phyloP scores from a whole-genome alignment of 164 flowering plant species.

The Berberis thunbergii region DNA sequence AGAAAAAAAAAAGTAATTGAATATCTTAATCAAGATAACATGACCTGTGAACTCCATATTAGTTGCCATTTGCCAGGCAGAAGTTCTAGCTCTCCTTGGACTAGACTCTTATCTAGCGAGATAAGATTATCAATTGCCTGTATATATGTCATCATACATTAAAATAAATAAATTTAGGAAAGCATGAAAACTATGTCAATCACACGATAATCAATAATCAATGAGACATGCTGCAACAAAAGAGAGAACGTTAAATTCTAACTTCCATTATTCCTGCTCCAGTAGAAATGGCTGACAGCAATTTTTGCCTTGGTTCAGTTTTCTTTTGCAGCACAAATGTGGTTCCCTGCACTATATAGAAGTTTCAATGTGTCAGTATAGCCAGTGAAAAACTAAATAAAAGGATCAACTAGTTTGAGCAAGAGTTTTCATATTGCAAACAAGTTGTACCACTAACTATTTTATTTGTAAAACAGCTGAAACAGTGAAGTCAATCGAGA shows the following conservation, averaged over 20 bases:
- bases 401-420: background rate
- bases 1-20: background rate
- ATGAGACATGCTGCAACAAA: background rate
- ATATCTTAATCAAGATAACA: background rate
- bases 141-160: constrained; percentile 4
- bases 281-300: constrained; percentile 61
- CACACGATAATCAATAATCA: background rate
- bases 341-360: constrained; percentile 91
- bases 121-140: constrained; percentile 75
- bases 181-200: background rate
- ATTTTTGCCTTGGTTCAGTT: constrained; percentile 69
- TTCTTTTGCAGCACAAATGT: constrained; percentile 93
- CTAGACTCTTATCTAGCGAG: constrained; percentile 20
- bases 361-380: constrained; percentile 22
- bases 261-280: constrained; percentile 56
- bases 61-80: constrained; percentile 75
- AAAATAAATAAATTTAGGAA: background rate
- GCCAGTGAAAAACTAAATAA: constrained; percentile 3
- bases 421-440: background rate
- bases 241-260: background rate
- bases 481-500: background rate
- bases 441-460: too few species aligned
- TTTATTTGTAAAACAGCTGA: background rate
- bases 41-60: constrained; percentile 93
- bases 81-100: constrained; percentile 40